Base-by-base conservation (phyloP, 257 asterid genomes). In the Penstemon davidsonii region DNA sequence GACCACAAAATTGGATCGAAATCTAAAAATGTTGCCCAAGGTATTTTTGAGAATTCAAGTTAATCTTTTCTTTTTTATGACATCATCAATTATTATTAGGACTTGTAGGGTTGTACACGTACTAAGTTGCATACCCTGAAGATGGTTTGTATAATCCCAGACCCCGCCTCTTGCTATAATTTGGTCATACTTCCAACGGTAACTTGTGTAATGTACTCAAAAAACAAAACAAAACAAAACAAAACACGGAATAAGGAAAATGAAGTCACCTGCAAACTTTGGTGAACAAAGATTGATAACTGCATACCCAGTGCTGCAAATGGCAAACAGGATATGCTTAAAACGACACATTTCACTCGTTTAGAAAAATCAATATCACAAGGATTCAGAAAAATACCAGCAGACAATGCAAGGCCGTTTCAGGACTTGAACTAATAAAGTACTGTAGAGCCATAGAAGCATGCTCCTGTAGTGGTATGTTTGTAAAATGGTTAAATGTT, bases 361-460 rank as follows among this genome's bases (percentile, higher is more conserved):
- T 54, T 36, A 68, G 47, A 40, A 36, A 7, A 19, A 55, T 15
- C 11, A 47, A 57, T 40, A 45, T 39, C 60, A 42, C 40, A 58
- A 63, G 39, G 58, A 25, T 11, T 15, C 18, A 40, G 69, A 50
- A 50, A 61, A 63, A 9, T 91, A 91, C 96, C 97, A 91, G 85
- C 62, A 88, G 75, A 36, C 73, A 68, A 41, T 81, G 78, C 77
- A 93, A 75, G 61, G 95, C 83, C 53, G 87, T 73, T 62, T 84
- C 86, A 0, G 89, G 77, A 73, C 78, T 67, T 62, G 72, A 59
- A 60, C 86, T 79, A 54, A 78, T 82, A 68, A 90, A 90, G 80
- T 85, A 80, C 76, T 90, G 97, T 67, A 93, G 78, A 73, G 99
- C 97, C 86, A 88, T 78, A 57, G 95, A 85, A 71, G 97, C 96